These are phyloP conservation scores for Dactylis glomerata DNA, from an alignment of 176 grass and related monocot species.

Conservation along the genomic window DNA sequence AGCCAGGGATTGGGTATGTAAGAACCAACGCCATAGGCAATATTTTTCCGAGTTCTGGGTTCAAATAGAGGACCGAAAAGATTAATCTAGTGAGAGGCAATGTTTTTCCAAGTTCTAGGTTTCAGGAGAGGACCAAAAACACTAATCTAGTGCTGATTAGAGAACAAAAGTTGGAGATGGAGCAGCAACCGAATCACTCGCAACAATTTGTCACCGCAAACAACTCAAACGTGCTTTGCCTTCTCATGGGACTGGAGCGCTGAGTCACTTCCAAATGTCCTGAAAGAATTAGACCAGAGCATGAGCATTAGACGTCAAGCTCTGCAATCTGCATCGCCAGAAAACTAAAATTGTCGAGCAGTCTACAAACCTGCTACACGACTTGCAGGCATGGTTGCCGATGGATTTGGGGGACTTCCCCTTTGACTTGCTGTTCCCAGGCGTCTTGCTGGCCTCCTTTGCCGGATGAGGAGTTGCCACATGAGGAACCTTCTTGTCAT, in stretches of 20 bases:
- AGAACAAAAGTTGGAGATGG: not conserved
- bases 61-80: not conserved
- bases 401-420: slow-evolving; percentile 45
- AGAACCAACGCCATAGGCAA: not conserved
- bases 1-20: not conserved
- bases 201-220: not conserved
- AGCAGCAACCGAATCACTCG: not conserved
- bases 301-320: not conserved
- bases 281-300: slow-evolving; percentile 5
- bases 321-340: not conserved
- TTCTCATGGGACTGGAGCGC: slow-evolving; percentile 28
- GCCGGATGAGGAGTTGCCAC: slow-evolving; percentile 63
- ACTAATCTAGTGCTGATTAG: too few relatives aligned
- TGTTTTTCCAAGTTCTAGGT: not conserved
- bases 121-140: not conserved
- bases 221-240: slow-evolving; percentile 29
- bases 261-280: slow-evolving; percentile 14
- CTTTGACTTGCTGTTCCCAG: slow-evolving; percentile 47
- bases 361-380: slow-evolving; percentile 60
- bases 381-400: slow-evolving; percentile 57
- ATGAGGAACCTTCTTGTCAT: slow-evolving; percentile 56
- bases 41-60: not conserved
- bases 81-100: not conserved
- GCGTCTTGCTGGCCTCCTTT: slow-evolving; percentile 44
- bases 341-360: not conserved